phyloP scores from a whole-genome alignment of 371 early-diverging fungal species.

The Fennellomyces sp. region DNA sequence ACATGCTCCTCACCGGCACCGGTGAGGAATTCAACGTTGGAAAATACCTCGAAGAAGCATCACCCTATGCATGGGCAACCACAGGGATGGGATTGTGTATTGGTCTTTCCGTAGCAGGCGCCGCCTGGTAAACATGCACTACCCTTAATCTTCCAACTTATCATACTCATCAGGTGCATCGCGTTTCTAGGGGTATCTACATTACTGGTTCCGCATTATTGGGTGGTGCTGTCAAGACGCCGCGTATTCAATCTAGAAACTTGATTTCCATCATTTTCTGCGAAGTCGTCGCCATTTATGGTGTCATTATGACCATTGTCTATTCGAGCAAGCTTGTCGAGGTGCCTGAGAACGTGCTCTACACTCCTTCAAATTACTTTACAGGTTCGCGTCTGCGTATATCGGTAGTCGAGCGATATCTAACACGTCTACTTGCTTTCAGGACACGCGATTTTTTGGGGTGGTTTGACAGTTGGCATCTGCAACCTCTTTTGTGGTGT shows the following conservation, averaged over 20 bases:
- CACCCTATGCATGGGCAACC: slow-evolving; percentile 91
- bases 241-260: slow-evolving; percentile 95
- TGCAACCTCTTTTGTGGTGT: slow-evolving; percentile 95
- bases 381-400: slow-evolving; percentile 43
- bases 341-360: slow-evolving; percentile 46
- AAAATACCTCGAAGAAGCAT: slow-evolving; percentile 70
- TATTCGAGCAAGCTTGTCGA: slow-evolving; percentile 83
- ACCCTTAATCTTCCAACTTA: no score
- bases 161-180: no score
- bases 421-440: neutral
- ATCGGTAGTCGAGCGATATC: neutral
- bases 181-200: slow-evolving; percentile 85
- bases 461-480: slow-evolving; percentile 93
- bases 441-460: slow-evolving; percentile 95
- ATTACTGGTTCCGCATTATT: slow-evolving; percentile 89
- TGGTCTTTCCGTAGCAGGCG: slow-evolving; percentile 92
- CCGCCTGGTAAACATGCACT: slow-evolving; percentile 97
- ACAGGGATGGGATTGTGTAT: slow-evolving; percentile 88
- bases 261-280: slow-evolving; percentile 97
- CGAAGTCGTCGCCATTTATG: slow-evolving; percentile 98
- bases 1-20: slow-evolving; percentile 85
- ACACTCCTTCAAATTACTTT: slow-evolving; percentile 63
- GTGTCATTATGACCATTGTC: slow-evolving; percentile 97
- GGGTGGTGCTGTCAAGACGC: slow-evolving; percentile 92
- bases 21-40: slow-evolving; percentile 90